Conservation (phyloP, 176 grass and related monocot genomes). For the Carex pumila region DNA sequence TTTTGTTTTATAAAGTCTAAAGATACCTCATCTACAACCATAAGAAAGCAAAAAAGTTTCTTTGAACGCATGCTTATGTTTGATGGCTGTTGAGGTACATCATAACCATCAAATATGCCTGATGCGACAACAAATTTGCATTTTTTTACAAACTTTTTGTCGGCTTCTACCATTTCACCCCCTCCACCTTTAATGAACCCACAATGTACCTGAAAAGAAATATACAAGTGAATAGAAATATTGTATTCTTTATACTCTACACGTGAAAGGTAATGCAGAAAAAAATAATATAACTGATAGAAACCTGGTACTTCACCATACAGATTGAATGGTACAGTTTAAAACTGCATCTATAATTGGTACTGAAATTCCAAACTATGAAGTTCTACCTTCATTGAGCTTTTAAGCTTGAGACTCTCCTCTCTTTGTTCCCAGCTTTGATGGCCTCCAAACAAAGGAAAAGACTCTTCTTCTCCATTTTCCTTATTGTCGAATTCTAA, state of each 20-base stretch:
- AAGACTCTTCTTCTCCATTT: conserved; percentile 31
- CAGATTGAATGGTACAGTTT: not conserved
- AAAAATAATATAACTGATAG: not conserved
- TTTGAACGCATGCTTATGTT: conserved; percentile 74
- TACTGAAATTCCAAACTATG: not conserved
- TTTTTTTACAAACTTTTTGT: conserved; percentile 70
- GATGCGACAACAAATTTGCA: conserved; percentile 94
- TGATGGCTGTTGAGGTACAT: conserved; percentile 81
- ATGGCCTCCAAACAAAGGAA: conserved; percentile 69
- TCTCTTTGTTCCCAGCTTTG: conserved; percentile 79
- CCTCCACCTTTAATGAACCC: conserved; percentile 89
- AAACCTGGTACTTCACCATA: not conserved
- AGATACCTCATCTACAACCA: conserved; percentile 92
- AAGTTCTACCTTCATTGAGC: conserved; percentile 67
- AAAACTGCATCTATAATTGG: not conserved
- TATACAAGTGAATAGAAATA: not conserved
- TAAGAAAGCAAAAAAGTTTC: conserved; percentile 95
- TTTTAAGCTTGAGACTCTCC: conserved; percentile 70
- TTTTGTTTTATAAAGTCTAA: conserved; percentile 91
- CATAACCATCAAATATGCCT: conserved; percentile 99
- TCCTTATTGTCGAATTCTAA: conserved; percentile 44
- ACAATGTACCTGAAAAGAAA: conserved; percentile 72
- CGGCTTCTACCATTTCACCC: conserved; percentile 65
- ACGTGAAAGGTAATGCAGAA: not conserved
- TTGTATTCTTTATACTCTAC: not conserved